These are phyloP conservation scores for Pulicaria dysenterica DNA, from an alignment of 129 eudicot species.

Conservation along the genomic window DNA sequence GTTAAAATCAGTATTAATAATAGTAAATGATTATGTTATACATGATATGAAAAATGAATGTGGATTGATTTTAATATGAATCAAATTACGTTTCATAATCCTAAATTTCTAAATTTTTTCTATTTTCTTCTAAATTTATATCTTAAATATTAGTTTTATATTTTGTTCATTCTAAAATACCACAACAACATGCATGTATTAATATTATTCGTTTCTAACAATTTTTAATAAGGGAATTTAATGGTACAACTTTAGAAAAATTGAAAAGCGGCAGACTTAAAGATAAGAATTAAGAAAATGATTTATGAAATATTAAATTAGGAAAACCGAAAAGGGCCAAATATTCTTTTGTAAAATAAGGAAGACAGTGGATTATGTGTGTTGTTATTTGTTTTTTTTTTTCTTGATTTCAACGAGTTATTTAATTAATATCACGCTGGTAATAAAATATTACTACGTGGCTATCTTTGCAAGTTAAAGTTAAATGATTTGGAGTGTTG, in stretches of 20 bases:
- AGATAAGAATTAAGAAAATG: no score
- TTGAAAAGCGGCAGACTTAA: conserved; percentile 9
- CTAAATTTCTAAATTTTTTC: no score
- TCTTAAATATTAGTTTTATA: no score
- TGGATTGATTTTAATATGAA: no score
- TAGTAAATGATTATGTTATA: no score
- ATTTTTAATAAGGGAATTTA: neutral
- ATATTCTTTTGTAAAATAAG: neutral
- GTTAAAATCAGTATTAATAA: no score
- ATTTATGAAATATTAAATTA: neutral
- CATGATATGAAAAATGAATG: no score
- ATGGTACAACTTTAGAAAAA: conserved; percentile 16
- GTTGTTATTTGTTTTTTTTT: neutral
- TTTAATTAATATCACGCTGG: conserved; percentile 5
- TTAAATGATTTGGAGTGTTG: conserved; percentile 25
- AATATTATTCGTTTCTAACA: no score
- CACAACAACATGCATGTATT: no score
- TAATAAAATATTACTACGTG: conserved; percentile 28
- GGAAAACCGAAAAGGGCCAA: conserved; percentile 23
- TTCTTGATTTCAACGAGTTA: neutral
- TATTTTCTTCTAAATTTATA: no score
- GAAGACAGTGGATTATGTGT: conserved; percentile 11
- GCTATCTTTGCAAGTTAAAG: conserved; percentile 26
- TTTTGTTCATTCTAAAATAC: no score
- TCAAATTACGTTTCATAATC: no score